Base-by-base conservation (phyloP, 208 protist genomes). In the Endotrypanum monterogeii region DNA sequence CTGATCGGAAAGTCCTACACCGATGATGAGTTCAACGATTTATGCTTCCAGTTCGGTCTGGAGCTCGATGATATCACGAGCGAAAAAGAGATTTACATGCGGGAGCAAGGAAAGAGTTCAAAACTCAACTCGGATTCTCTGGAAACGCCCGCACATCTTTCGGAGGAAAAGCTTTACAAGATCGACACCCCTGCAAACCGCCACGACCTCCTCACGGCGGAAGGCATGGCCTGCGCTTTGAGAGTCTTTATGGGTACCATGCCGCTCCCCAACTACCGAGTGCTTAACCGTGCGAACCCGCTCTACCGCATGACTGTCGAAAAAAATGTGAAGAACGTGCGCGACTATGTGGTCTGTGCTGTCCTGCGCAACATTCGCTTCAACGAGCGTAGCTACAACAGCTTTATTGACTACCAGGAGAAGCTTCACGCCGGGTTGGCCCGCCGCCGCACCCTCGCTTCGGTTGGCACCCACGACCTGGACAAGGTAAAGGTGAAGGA, bases 401-500 rank as follows among this genome's bases (percentile, higher is more conserved):
- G 92, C 69, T 99, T 99, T 79, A 99, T 99, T 82, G 98, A 99
- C 78, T 95, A 99, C 61, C 98, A 99, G 90, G 99, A 99, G 41
- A 99, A 99, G 84, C 89, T 99, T 46, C 99, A 99, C 88, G 89
- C 95, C 44, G 99, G 99, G 55, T 94, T 99, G 61, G 98, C 98
- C 67, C 86, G 98, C 37, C 94, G 98, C 67, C 93, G 99, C 72
- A 98, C 92, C 6, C 84, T 99, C 1, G 99, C 99, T 35, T 99
- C 99, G 32, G 99, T 99, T 80, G 99, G 99, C 71, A 99, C 99
- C 18, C 99, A 99, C 83, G 99, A 99, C 88, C 84, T 99, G 48
- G 96, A 99, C 77, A 99, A 96, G 41, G 89, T 99, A 51, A 62
- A 84, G 41, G 30, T 87, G 75, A 75, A 44, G 48, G 52, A 78